These are phyloP conservation scores for Astragalus membranaceus DNA, from an alignment of 306 rosid species.

Conservation along the genomic window DNA sequence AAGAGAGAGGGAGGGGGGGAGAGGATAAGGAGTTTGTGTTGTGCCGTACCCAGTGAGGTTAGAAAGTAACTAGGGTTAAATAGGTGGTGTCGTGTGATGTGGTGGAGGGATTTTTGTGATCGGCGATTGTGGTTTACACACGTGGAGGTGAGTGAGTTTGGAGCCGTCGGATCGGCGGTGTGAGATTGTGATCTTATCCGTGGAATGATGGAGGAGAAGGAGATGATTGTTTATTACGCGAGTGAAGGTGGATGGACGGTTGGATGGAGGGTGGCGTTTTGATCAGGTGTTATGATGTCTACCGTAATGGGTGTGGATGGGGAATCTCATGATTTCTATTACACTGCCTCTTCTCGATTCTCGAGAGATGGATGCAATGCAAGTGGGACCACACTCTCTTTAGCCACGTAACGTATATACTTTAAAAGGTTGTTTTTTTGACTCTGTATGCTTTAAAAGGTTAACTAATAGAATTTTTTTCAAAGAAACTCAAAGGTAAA, in stretches of 20 bases:
- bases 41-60: constrained; percentile 36
- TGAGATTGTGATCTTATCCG: constrained; percentile 45
- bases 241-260: background rate
- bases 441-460: no score
- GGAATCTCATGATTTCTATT: constrained; percentile 69
- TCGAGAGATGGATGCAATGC: constrained; percentile 18
- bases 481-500: no score
- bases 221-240: background rate
- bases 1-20: background rate
- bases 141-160: constrained; percentile 14
- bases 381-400: constrained; percentile 38
- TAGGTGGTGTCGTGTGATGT: constrained; percentile 16
- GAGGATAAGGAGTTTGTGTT: constrained; percentile 46
- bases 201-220: constrained; percentile 7
- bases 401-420: background rate
- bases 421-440: no score
- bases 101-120: background rate
- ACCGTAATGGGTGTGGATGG: constrained; percentile 36
- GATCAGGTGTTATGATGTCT: constrained; percentile 41
- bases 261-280: background rate
- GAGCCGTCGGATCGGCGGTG: constrained; percentile 37
- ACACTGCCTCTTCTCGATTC: constrained; percentile 66
- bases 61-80: constrained; percentile 70
- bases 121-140: constrained; percentile 12
- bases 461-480: no score